Conservation (phyloP, 2,329 filamentous ascomycete species). For the Metarhizium anisopliae region DNA sequence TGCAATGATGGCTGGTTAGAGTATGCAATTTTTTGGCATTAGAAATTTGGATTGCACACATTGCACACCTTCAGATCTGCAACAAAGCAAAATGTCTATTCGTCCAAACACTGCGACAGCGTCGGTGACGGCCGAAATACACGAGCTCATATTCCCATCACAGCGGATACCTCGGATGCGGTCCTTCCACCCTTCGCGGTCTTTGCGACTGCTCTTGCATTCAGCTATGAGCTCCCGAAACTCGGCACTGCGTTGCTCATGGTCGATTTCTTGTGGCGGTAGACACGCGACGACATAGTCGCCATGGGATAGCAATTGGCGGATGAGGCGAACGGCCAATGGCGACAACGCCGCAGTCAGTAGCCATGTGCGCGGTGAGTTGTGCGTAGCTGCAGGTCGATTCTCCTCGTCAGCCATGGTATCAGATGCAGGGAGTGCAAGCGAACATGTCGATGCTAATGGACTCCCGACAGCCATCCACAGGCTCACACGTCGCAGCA, state of each 20-base stretch:
- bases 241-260: conserved; percentile 65
- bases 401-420: conserved; percentile 22
- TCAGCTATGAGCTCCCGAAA: conserved; percentile 72
- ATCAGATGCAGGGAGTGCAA: background rate
- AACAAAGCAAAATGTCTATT: conserved; percentile 85
- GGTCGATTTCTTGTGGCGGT: conserved; percentile 67
- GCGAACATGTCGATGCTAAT: background rate
- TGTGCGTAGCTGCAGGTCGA: conserved; percentile 47
- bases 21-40: background rate
- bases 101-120: conserved; percentile 75
- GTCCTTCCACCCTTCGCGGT: conserved; percentile 71
- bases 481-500: no score
- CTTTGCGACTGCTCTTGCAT: conserved; percentile 52
- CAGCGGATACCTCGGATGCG: conserved; percentile 59
- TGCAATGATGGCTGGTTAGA: background rate
- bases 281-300: conserved; percentile 85
- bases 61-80: conserved; percentile 67
- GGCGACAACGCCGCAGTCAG: conserved; percentile 81
- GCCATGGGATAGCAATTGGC: conserved; percentile 77
- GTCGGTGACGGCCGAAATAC: conserved; percentile 79
- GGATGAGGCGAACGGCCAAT: conserved; percentile 72
- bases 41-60: background rate
- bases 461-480: background rate
- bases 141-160: conserved; percentile 59
- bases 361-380: conserved; percentile 83